A percentile compares a stretch with the other conserved stretches of the same genome.
phyloP scores from a whole-genome alignment of 768 basidiomycete genomes.

The Sistotremastrum niveocremeum region DNA sequence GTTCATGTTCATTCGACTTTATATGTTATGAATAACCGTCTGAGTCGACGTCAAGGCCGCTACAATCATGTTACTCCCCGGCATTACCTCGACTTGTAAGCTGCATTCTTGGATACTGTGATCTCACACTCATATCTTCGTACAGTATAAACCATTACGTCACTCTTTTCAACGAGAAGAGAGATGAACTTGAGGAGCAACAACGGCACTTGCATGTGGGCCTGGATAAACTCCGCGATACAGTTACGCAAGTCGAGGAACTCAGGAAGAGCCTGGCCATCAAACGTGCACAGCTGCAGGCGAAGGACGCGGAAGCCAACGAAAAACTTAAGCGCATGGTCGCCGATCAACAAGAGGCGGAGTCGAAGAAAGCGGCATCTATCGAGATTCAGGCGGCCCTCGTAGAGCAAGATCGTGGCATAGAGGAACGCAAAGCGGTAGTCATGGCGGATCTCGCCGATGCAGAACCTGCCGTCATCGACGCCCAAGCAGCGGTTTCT shows the following conservation, averaged over 20 bases:
- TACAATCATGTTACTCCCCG: conserved; percentile 95
- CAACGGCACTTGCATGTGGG: conserved; percentile 98
- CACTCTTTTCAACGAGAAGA: conserved; percentile 86
- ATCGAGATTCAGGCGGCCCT: conserved; percentile 92
- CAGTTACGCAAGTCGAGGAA: conserved; percentile 94
- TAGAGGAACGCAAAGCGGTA: conserved; percentile 74
- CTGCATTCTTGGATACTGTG: conserved; percentile 8
- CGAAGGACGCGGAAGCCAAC: conserved; percentile 91
- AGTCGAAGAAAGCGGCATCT: conserved; percentile 94
- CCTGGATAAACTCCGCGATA: conserved; percentile 89
- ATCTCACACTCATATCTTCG: neutral
- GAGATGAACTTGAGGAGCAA: conserved; percentile 95
- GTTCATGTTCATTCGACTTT: conserved; percentile 86
- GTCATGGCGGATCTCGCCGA: conserved; percentile 95
- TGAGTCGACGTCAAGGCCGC: conserved; percentile 87
- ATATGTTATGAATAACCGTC: conserved; percentile 75
- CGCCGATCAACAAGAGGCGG: conserved; percentile 94
- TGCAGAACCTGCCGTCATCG: conserved; percentile 92
- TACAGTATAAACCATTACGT: conserved; percentile 94
- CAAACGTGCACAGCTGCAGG: conserved; percentile 84
- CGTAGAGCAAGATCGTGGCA: conserved; percentile 80
- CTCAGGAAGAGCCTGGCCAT: conserved; percentile 88
- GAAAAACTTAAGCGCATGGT: conserved; percentile 98
- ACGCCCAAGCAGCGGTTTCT: conserved; percentile 92
- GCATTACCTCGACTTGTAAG: conserved; percentile 98